These are phyloP conservation scores for Nowakowskiella sp. DNA, from an alignment of 192 early-diverging fungal species.

Conservation along the genomic window DNA sequence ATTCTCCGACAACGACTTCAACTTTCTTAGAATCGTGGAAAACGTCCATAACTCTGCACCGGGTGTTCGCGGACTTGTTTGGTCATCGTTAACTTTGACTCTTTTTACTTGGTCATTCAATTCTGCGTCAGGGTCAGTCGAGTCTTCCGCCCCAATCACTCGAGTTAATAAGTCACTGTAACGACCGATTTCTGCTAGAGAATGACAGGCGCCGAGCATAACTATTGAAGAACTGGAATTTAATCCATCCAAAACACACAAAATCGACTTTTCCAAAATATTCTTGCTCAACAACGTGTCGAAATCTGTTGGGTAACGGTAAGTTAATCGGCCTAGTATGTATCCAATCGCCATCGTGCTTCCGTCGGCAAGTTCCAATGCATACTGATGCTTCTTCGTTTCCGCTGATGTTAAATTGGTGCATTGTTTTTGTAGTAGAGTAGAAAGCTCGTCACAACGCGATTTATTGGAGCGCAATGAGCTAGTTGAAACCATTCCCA, in stretches of 20 bases:
- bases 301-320: slow-evolving; percentile 38
- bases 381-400: not conserved
- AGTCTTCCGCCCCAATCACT: not conserved
- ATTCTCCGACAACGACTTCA: slow-evolving; percentile 43
- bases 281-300: slow-evolving; percentile 28
- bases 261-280: slow-evolving; percentile 12
- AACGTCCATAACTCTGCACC: slow-evolving; percentile 9
- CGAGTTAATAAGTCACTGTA: slow-evolving; percentile 40
- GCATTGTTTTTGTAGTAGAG: not conserved
- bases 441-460: not conserved
- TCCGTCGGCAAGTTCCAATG: slow-evolving; percentile 58
- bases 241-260: slow-evolving; percentile 39
- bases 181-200: slow-evolving; percentile 67
- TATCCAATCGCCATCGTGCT: slow-evolving; percentile 61
- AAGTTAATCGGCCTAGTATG: slow-evolving; percentile 52
- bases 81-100: not conserved
- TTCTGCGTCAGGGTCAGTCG: too few species aligned
- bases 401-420: not conserved
- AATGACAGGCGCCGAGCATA: slow-evolving; percentile 51
- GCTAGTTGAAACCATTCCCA: slow-evolving; percentile 62
- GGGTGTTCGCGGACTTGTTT: slow-evolving; percentile 3
- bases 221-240: slow-evolving; percentile 41
- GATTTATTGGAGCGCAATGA: not conserved
- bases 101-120: not conserved
- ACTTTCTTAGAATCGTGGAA: slow-evolving; percentile 30